These are phyloP conservation scores for Chlorella sp. DNA, from an alignment of 139 green algal species.

Conservation along the genomic window DNA sequence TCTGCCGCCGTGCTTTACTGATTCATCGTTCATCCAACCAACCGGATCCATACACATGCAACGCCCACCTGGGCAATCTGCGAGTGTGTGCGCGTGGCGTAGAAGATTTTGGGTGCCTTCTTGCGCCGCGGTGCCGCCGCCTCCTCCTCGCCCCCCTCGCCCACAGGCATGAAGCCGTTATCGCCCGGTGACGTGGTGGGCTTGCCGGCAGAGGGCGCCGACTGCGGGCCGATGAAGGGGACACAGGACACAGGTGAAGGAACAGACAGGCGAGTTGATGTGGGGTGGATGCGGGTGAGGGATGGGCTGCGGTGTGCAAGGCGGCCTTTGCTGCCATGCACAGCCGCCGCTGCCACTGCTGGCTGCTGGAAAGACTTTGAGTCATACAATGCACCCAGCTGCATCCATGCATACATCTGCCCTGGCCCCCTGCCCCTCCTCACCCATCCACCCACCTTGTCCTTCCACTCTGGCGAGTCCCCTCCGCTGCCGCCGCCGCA, in stretches of 20 bases:
- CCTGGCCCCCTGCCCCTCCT: neutral
- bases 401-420: neutral
- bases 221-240: neutral
- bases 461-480: neutral
- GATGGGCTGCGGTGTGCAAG: neutral
- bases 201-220: neutral
- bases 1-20: no score
- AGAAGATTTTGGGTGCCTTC: conserved; percentile 75
- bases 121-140: conserved; percentile 5
- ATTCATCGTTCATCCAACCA: neutral
- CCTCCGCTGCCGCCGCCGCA: neutral
- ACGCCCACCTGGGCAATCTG: conserved; percentile 89
- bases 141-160: neutral
- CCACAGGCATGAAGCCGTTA: conserved; percentile 32
- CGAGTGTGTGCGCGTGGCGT: conserved; percentile 90
- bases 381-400: no score
- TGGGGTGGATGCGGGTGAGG: neutral
- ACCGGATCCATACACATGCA: neutral
- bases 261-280: neutral
- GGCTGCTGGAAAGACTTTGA: neutral
- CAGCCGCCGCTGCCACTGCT: neutral
- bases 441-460: neutral
- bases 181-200: neutral
- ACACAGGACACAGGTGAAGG: neutral
- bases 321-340: neutral